Conservation (phyloP, 2,329 filamentous ascomycete genomes). For the Hypomyces rosellus region DNA sequence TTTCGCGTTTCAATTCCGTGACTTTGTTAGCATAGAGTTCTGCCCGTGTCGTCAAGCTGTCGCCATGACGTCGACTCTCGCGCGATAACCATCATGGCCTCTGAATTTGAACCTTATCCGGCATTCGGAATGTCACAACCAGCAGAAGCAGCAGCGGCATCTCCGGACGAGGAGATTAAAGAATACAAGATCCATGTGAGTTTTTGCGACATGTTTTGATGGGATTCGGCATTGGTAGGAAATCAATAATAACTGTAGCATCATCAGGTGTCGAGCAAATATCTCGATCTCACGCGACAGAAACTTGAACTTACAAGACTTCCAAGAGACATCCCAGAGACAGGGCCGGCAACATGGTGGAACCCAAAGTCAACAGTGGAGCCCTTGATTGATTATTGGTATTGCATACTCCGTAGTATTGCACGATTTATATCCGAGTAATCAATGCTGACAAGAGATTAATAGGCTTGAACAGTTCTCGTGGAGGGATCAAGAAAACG, state of each 20-base stretch:
- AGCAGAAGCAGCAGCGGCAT: conserved; percentile 18
- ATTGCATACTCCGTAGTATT: conserved; percentile 19
- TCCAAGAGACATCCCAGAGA: conserved; percentile 49
- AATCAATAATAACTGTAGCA: background rate
- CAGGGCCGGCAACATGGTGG: conserved; percentile 47
- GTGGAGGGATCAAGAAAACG: conserved; percentile 54
- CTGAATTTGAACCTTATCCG: background rate
- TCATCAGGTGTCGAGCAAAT: conserved; percentile 56
- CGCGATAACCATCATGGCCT: background rate
- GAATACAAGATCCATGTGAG: conserved; percentile 54
- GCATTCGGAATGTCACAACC: conserved; percentile 11
- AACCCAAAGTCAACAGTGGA: conserved; percentile 57
- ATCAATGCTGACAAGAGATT: background rate
- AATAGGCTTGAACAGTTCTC: conserved; percentile 59
- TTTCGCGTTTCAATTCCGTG: background rate
- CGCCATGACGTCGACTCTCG: background rate
- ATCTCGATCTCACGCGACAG: conserved; percentile 59
- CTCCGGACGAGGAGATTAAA: conserved; percentile 39
- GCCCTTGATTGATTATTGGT: conserved; percentile 60
- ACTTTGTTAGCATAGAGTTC: no score
- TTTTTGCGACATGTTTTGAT: conserved; percentile 3
- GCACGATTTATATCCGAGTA: background rate
- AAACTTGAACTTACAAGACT: conserved; percentile 62
- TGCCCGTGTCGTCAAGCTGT: background rate
- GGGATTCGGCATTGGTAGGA: background rate